Evolutionary conservation across 768 basidiomycete genomes (phyloP).

Genomic region (Strobilomyces confusus): DNA sequence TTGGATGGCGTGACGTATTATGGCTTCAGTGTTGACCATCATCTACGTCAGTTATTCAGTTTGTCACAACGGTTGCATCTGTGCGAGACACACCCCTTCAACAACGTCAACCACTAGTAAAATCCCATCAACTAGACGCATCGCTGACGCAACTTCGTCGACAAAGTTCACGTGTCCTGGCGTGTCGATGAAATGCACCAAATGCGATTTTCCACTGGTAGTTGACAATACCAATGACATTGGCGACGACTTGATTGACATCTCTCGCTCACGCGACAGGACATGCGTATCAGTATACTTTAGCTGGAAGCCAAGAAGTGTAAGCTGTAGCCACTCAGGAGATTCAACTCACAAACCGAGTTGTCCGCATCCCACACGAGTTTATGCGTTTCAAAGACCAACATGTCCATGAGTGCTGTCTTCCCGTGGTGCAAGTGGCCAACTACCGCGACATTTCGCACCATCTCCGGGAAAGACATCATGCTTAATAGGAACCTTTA

Average conservation of each 20-base stretch:
- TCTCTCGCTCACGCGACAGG: slow-evolving; percentile 80
- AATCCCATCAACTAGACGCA: slow-evolving; percentile 87
- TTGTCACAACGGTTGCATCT: background rate
- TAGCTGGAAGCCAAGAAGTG: slow-evolving; percentile 43
- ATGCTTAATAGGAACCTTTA: slow-evolving; percentile 86
- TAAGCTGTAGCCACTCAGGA: slow-evolving; percentile 18
- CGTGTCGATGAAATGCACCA: slow-evolving; percentile 93
- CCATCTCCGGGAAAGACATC: slow-evolving; percentile 88
- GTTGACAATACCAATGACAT: slow-evolving; percentile 89
- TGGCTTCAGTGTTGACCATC: slow-evolving; percentile 89
- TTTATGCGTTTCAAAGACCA: slow-evolving; percentile 95
- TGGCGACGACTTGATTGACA: slow-evolving; percentile 95
- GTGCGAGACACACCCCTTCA: slow-evolving; percentile 70
- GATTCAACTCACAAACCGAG: slow-evolving; percentile 51
- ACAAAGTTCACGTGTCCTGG: slow-evolving; percentile 98
- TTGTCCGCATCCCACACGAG: slow-evolving; percentile 90
- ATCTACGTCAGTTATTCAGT: slow-evolving; percentile 44
- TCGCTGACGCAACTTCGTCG: slow-evolving; percentile 91
- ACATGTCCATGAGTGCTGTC: slow-evolving; percentile 95
- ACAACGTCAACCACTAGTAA: slow-evolving; percentile 96
- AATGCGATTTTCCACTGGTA: slow-evolving; percentile 87
- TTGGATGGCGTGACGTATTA: slow-evolving; percentile 85
- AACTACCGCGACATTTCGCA: slow-evolving; percentile 93
- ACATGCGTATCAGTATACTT: slow-evolving; percentile 97
- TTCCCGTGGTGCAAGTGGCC: slow-evolving; percentile 99